Evolutionary conservation across 2,329 filamentous ascomycete species (phyloP).

Genomic region (Aspergillus chevalieri): DNA sequence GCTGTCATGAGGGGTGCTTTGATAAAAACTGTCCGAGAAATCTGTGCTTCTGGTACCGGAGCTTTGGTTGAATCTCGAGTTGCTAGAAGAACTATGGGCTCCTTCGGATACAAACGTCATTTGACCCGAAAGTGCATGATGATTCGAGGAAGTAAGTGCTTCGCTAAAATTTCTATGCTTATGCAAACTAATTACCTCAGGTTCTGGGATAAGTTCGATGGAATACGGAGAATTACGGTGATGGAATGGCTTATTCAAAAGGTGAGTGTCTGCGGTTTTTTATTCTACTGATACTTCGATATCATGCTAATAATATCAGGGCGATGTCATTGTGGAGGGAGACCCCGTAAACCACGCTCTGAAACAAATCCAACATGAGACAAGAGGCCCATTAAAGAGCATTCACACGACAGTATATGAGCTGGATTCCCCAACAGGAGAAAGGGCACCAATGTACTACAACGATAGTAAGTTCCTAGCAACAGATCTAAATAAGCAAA

Average conservation of each 20-base stretch:
- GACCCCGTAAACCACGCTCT: too few species aligned
- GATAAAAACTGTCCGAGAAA: conserved; percentile 10
- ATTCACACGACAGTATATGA: conserved; percentile 3
- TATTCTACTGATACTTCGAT: not conserved
- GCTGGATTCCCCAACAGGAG: conserved; percentile 3
- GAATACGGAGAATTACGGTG: conserved; percentile 6
- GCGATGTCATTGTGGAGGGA: too few species aligned
- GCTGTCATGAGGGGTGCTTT: conserved; percentile 20
- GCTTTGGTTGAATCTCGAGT: conserved; percentile 14
- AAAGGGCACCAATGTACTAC: conserved; percentile 4
- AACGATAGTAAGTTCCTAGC: conserved; percentile 7
- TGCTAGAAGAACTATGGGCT: conserved; percentile 19
- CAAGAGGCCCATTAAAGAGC: not conserved
- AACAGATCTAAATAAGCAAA: too few species aligned
- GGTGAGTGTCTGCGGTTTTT: conserved; percentile 1
- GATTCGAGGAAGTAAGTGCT: conserved; percentile 9
- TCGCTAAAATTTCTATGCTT: too few species aligned
- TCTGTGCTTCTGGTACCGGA: conserved; percentile 1
- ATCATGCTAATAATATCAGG: conserved; percentile 2
- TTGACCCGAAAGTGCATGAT: conserved; percentile 6
- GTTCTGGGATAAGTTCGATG: conserved; percentile 6
- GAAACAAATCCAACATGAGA: too few species aligned
- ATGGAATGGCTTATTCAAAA: conserved; percentile 19
- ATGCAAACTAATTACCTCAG: too few species aligned
- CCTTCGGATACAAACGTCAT: not conserved